A percentile compares a stretch with the other conserved stretches of the same genome.
Conservation (phyloP, 192 early-diverging fungal species). For the Backusella parvicylindrica region DNA sequence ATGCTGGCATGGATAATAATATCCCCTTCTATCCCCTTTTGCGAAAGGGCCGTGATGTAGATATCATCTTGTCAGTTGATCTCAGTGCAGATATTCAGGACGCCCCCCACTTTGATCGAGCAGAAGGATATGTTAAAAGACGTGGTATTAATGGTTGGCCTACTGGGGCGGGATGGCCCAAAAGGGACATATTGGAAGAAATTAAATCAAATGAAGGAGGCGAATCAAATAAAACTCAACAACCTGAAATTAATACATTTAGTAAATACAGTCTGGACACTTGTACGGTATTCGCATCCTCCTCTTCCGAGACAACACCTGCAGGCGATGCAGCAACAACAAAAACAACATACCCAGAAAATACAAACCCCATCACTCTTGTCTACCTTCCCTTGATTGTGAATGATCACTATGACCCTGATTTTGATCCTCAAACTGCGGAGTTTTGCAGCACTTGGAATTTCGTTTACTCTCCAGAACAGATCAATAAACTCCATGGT, state of each 20-base stretch:
- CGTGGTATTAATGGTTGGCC: slow-evolving; percentile 57
- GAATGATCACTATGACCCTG: slow-evolving; percentile 43
- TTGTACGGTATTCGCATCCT: slow-evolving; percentile 48
- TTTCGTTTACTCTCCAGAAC: slow-evolving; percentile 59
- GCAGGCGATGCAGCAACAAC: background rate
- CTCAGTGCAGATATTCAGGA: slow-evolving; percentile 67
- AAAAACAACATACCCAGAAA: slow-evolving; percentile 6
- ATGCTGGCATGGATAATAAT: slow-evolving; percentile 79
- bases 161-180: slow-evolving; percentile 25
- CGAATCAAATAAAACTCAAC: background rate
- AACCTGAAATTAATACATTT: background rate
- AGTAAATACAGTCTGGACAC: slow-evolving; percentile 31
- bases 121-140: slow-evolving; percentile 57
- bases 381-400: slow-evolving; percentile 63
- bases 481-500: slow-evolving; percentile 55
- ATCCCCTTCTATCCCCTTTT: slow-evolving; percentile 70
- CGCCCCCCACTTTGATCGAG: slow-evolving; percentile 60
- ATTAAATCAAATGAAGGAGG: slow-evolving; percentile 6
- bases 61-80: slow-evolving; percentile 71
- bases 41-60: slow-evolving; percentile 60
- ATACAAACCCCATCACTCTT: slow-evolving; percentile 39
- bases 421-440: slow-evolving; percentile 60
- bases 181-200: background rate
- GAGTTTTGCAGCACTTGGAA: slow-evolving; percentile 66
- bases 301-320: slow-evolving; percentile 27